Evolutionary conservation across 2,329 filamentous ascomycete species (phyloP).

Genomic region (Colletotrichum brevisporum): DNA sequence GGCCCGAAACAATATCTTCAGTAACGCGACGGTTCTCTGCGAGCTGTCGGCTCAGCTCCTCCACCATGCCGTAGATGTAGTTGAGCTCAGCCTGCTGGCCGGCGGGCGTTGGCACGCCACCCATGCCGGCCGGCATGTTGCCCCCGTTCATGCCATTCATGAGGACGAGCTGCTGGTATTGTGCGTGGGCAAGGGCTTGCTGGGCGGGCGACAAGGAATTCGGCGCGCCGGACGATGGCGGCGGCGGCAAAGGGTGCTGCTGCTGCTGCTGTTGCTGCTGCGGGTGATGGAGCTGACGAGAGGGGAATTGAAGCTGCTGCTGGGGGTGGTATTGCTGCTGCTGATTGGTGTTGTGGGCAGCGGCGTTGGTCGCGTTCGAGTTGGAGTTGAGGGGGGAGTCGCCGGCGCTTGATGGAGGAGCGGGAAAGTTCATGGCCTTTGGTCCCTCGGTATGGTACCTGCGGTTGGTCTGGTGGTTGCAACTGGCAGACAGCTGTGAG

Average conservation of each 20-base stretch:
- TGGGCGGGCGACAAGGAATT: constrained; percentile 41
- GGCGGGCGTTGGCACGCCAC: constrained; percentile 71
- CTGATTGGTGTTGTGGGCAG: constrained; percentile 40
- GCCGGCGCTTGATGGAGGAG: constrained; percentile 45
- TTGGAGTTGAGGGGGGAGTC: constrained; percentile 47
- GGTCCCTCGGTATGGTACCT: not conserved
- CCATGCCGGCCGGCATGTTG: constrained; percentile 62
- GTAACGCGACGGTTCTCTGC: constrained; percentile 73
- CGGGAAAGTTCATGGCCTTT: constrained; percentile 50
- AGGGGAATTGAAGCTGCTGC: constrained; percentile 28
- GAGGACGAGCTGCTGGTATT: constrained; percentile 42
- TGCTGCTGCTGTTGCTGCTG: constrained; percentile 42
- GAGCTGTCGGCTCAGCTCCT: constrained; percentile 74
- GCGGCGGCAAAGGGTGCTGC: constrained; percentile 39
- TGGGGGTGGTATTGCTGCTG: constrained; percentile 42
- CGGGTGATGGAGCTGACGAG: constrained; percentile 42
- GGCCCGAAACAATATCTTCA: constrained; percentile 74
- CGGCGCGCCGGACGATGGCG: constrained; percentile 34
- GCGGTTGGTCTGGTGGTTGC: constrained; percentile 24
- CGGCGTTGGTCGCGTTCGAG: constrained; percentile 42
- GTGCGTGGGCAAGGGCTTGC: constrained; percentile 39
- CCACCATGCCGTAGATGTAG: constrained; percentile 78
- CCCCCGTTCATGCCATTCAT: constrained; percentile 68
- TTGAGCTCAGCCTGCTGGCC: constrained; percentile 78
- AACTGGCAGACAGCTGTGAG: constrained; percentile 40